Base-by-base conservation (phyloP, 192 early-diverging fungal genomes). In the Linnemannia elongata region DNA sequence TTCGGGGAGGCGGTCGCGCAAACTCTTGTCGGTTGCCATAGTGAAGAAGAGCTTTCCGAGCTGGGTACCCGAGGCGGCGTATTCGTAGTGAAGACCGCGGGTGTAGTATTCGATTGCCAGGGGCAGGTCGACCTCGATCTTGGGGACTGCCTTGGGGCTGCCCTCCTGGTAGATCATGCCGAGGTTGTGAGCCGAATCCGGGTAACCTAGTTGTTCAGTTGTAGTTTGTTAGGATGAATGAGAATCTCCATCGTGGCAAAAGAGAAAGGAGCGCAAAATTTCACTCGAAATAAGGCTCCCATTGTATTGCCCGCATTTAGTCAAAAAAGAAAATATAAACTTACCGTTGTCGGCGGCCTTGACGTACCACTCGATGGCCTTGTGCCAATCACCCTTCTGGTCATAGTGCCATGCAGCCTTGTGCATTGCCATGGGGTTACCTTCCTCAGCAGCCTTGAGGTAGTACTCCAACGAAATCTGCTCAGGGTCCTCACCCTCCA, bases 401-500 rank as follows among this genome's bases (percentile, higher is more conserved):
- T 92, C 91, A n/a, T 83, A 89, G 74, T 90, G 88, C 87, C 87
- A 92, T 18, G 79, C 91, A 20, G 81, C 68, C 54, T 92, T 92
- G 74, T 92, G 91, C 83, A 88, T 88, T 2, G 91, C 91, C 91
- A 92, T 92, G n/a, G 91, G 91, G 74, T 92, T 92, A 9, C 88
- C 89, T 17, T 69, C 60, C 27, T 89, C 76, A 10, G 89, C 90
- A 66, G 91, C 91, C 74, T 89, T 90, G 39, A 82, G 54, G 55
- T 89, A 92, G 81, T 90, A 92, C 22, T 88, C 86, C 39, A 85
- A 74, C 35, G 91, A 88, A 15, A 89, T 44, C 42, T 85, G 66
- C 72, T 92, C 89, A n/a, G 91, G 87, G 82, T 92, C 88, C 72
- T 89, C 83, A 39, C 89, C 91, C n/a, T 79, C 76, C 10, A 80